Conservation (phyloP, 768 basidiomycete species). For the Russula ochroleuca region DNA sequence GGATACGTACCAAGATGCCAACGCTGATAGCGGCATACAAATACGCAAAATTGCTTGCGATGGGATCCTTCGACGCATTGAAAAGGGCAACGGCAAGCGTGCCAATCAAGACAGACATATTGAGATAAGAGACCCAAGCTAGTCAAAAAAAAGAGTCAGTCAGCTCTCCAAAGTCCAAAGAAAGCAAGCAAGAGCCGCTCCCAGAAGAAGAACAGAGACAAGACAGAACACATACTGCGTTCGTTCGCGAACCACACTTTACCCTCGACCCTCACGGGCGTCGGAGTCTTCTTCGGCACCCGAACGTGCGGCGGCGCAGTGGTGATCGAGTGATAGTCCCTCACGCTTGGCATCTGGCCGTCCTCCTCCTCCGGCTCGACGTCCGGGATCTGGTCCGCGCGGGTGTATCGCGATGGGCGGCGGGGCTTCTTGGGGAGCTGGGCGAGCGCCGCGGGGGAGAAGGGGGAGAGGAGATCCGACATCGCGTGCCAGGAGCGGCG, state of each 20-base stretch:
- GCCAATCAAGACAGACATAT: constrained; percentile 76
- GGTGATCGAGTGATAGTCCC: constrained; percentile 75
- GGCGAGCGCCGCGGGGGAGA: constrained; percentile 60
- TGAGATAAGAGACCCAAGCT: constrained; percentile 95
- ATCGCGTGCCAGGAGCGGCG: constrained; percentile 61
- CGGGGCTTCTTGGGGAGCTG: constrained; percentile 43
- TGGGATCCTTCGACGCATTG: constrained; percentile 68
- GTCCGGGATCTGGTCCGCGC: constrained; percentile 71
- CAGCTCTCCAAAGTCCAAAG: not conserved
- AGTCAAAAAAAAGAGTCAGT: not conserved
- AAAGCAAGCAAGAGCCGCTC: not conserved
- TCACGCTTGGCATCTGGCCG: constrained; percentile 56
- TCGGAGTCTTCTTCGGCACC: constrained; percentile 78
- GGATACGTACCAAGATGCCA: constrained; percentile 51
- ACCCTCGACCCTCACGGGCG: constrained; percentile 81
- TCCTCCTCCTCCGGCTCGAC: constrained; percentile 42
- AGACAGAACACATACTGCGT: constrained; percentile 53
- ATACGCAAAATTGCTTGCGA: constrained; percentile 77
- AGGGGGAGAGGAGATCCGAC: constrained; percentile 56
- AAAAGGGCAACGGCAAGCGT: constrained; percentile 84
- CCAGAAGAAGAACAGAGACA: not conserved
- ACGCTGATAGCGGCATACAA: constrained; percentile 78
- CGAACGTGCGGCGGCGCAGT: constrained; percentile 60
- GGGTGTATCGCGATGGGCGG: constrained; percentile 49
- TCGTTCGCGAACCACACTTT: constrained; percentile 99